These are phyloP conservation scores for Euphrasia confusa DNA, from an alignment of 257 asterid genomes.

Conservation along the genomic window DNA sequence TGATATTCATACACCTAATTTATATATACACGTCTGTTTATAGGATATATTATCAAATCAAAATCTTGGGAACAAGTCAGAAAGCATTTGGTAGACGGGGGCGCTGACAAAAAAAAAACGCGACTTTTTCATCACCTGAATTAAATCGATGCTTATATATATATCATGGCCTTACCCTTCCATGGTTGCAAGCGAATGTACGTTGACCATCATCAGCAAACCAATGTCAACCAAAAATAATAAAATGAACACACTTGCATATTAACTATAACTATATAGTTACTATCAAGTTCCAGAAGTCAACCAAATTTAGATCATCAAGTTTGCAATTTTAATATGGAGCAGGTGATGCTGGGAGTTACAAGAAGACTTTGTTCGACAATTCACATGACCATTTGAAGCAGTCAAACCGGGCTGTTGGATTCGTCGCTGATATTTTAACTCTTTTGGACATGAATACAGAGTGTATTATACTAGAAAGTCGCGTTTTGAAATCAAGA, in stretches of 20 bases:
- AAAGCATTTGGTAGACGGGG: conserved; percentile 25
- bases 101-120: too few species aligned
- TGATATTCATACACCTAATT: not conserved
- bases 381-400: not conserved
- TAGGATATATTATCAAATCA: too few species aligned
- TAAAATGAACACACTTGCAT: not conserved
- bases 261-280: conserved; percentile 4
- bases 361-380: not conserved
- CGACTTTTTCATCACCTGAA: too few species aligned
- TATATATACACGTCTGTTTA: too few species aligned
- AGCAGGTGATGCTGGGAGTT: conserved; percentile 10
- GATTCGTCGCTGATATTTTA: too few species aligned
- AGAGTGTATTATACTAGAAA: not conserved
- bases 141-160: too few species aligned
- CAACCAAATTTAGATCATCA: not conserved
- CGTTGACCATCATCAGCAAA: too few species aligned
- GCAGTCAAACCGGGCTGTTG: not conserved
- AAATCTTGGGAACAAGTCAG: conserved; percentile 7
- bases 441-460: too few species aligned
- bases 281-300: not conserved
- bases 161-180: too few species aligned
- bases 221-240: not conserved
- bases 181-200: too few species aligned
- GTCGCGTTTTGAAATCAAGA: not conserved
- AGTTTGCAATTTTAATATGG: conserved; percentile 1